Evolutionary conservation across 495 filamentous ascomycete genomes (phyloP).

Genomic region (Apodospora peruviana): DNA sequence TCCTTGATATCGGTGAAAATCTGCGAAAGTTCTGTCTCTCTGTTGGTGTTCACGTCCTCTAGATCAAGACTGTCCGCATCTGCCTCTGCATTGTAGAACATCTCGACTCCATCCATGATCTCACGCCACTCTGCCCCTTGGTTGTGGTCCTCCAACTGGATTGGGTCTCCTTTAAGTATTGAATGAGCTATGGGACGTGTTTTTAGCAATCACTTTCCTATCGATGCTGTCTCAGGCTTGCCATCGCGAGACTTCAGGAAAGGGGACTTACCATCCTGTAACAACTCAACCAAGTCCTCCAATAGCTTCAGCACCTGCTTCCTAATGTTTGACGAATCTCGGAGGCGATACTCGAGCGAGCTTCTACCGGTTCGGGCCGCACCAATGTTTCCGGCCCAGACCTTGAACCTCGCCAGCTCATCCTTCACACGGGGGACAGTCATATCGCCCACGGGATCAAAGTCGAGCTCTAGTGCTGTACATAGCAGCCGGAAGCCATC

Average conservation of each 20-base stretch:
- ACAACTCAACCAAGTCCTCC: conserved; percentile 9
- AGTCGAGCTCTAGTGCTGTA: neutral
- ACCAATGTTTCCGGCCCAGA: conserved; percentile 43
- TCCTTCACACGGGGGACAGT: conserved; percentile 15
- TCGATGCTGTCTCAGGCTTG: neutral
- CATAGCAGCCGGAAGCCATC: no score
- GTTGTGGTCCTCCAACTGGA: no score
- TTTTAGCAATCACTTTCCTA: neutral
- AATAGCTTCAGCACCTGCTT: conserved; percentile 32
- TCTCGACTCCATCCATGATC: no score
- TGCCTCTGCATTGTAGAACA: neutral
- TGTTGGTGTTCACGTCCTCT: neutral
- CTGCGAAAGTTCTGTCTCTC: conserved; percentile 8
- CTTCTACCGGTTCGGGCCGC: conserved; percentile 34
- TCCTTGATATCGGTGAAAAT: conserved; percentile 5
- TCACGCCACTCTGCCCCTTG: no score
- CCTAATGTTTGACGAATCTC: conserved; percentile 39
- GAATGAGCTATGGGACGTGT: neutral
- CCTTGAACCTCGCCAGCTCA: conserved; percentile 31
- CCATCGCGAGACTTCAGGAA: neutral
- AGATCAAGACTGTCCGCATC: conserved; percentile 1
- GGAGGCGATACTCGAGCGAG: conserved; percentile 41
- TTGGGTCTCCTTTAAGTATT: neutral
- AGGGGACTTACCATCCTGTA: conserved; percentile 1
- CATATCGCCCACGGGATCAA: neutral